These are phyloP conservation scores for Zoysia matrella DNA, from an alignment of 202 grass and related monocot species.

Conservation along the genomic window DNA sequence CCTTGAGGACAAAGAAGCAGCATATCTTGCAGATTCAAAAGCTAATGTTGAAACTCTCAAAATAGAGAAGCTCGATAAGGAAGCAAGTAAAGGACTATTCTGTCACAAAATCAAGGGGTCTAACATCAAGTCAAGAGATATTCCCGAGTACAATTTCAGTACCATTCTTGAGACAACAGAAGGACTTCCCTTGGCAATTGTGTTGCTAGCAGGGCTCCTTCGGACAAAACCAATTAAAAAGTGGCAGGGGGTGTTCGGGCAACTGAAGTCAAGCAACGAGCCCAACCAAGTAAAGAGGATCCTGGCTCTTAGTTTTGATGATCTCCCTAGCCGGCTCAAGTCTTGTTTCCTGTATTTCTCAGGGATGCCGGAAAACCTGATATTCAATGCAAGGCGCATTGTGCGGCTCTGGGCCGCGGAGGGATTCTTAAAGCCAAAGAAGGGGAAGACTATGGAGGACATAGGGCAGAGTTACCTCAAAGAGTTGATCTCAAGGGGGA, in stretches of 20 bases:
- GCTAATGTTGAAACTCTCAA: background rate
- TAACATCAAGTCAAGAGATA: too few relatives aligned
- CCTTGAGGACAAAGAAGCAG: constrained; percentile 37
- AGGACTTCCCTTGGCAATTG: constrained; percentile 50
- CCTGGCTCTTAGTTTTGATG: constrained; percentile 23
- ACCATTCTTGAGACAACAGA: constrained; percentile 19
- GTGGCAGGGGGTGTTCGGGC: constrained; percentile 25
- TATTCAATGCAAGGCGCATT: background rate
- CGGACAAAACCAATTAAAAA: constrained; percentile 13
- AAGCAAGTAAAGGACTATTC: constrained; percentile 8
- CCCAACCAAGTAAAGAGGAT: constrained; percentile 23
- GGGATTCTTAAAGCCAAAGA: too few relatives aligned
- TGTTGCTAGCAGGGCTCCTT: constrained; percentile 47
- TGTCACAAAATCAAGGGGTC: too few relatives aligned
- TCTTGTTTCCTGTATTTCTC: constrained; percentile 36
- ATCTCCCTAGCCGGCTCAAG: constrained; percentile 23
- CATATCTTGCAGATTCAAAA: constrained; percentile 2
- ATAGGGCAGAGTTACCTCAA: constrained; percentile 39
- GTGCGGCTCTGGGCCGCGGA: constrained; percentile 40
- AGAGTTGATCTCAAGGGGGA: constrained; percentile 31
- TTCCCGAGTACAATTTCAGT: too few relatives aligned
- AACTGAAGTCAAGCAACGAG: constrained; percentile 5
- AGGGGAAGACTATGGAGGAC: constrained; percentile 39
- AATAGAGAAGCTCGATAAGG: background rate
- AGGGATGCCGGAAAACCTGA: constrained; percentile 26